Evolutionary conservation across 192 early-diverging fungal species (phyloP), one percentile per base, ranked within the genome.

Genomic region (Chytriomyces sp.): DNA sequence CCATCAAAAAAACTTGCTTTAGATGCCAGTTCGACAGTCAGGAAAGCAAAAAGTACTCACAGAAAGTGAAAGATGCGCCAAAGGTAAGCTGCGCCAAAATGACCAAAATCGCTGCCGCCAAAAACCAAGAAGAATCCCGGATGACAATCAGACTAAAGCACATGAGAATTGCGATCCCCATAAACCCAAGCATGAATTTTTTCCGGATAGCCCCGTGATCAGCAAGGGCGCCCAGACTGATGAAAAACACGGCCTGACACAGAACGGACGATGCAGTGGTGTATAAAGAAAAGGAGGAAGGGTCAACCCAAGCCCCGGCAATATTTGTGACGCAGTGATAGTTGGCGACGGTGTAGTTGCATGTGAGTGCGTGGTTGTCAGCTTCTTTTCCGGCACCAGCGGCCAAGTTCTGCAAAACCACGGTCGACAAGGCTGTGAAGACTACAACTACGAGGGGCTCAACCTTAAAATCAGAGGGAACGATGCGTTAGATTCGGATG

Each of bases 171-270:
- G 66, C 45, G 7, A 16, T 16, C 18, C 59, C 13, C 66, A 69
- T 69, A 67, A 77, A 77, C n/a, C 10, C 16, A 23, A 79, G 61
- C 66, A 82, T 67, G 59, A 79, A 79, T 16, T 44, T 50, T 68
- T 82, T 82, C 24, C 77, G 48, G 45, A 53, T 65, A 5, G 70
- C 63, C 16, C 77, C 67, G 47, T 82, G 77, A 60, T 82, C 81
- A 9, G 81, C 81, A 2, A 82, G n/a, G 6, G 81, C 77, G 10
- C 81, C 81, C 3, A 78, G 68, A 76, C 59, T 74, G 46, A 82
- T 72, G 73, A 82, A 79, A 45, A 82, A 48, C 26, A 82, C 10
- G 26, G 75, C 71, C 63, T 82, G 81, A 20, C 75, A 48, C 6
- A 79, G 53, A 13, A 82, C 81, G 64, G 81, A 82, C 5, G 74